Evolutionary conservation across 2,329 filamentous ascomycete species (phyloP).

Genomic region (Xylaria sp.): DNA sequence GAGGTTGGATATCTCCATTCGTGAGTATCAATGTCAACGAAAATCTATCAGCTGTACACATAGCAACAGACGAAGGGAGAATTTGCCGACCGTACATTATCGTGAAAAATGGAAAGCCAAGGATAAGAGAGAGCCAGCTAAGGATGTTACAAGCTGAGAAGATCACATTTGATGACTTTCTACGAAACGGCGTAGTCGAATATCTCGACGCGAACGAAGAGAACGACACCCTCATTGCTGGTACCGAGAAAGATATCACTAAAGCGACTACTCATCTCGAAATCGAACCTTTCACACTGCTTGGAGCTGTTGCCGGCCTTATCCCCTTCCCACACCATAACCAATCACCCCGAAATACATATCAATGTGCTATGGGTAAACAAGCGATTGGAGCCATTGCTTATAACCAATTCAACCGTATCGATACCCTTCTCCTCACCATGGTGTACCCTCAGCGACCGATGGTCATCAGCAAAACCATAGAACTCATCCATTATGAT

Average conservation of each 20-base stretch:
- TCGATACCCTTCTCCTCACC: slow-evolving; percentile 94
- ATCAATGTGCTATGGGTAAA: slow-evolving; percentile 99
- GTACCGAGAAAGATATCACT: slow-evolving; percentile 87
- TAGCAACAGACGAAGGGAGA: slow-evolving; percentile 95
- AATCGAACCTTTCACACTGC: slow-evolving; percentile 96
- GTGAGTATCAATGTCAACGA: slow-evolving; percentile 97
- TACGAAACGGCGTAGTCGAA: slow-evolving; percentile 89
- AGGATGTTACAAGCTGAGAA: slow-evolving; percentile 84
- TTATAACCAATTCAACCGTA: slow-evolving; percentile 96
- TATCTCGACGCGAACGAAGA: slow-evolving; percentile 99
- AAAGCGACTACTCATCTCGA: slow-evolving; percentile 91
- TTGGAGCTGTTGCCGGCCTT: slow-evolving; percentile 93
- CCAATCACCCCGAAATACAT: slow-evolving; percentile 97
- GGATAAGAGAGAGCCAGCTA: slow-evolving; percentile 81
- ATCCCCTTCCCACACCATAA: slow-evolving; percentile 99
- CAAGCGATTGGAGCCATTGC: slow-evolving; percentile 99
- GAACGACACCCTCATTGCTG: slow-evolving; percentile 92
- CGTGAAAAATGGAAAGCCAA: slow-evolving; percentile 87
- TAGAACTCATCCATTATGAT: slow-evolving; percentile 96
- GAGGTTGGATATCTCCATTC: slow-evolving; percentile 93
- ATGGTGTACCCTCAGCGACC: slow-evolving; percentile 98
- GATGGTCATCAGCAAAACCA: slow-evolving; percentile 97
- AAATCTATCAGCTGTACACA: slow-evolving; percentile 90
- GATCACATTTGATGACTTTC: slow-evolving; percentile 92
- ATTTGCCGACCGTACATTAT: slow-evolving; percentile 97